Base-by-base conservation (phyloP, 192 early-diverging fungal genomes). In the Entomortierella beljakovae region DNA sequence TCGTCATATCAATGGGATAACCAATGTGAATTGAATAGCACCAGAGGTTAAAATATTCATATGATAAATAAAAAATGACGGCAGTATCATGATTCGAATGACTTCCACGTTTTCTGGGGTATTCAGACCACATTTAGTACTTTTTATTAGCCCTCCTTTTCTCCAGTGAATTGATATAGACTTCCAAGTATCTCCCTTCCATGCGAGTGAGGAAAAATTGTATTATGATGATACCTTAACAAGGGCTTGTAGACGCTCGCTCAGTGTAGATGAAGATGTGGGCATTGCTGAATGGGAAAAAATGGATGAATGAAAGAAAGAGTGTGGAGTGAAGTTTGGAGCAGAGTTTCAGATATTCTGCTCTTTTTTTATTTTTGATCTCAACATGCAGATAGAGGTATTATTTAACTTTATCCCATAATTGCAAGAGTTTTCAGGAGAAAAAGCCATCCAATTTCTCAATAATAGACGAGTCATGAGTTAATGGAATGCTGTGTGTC, bases 401-500 rank as follows among this genome's bases (percentile, higher is more conserved):
- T 46, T 6, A 46, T 46, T 20, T 20, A 13, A 13, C 37, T 38
- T 3, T 20, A 46, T 16, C 20, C 43, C 43, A 20, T 46, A 46
- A 46, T 33, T 46, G 43, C 43, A 46, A 3, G 43, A 40, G 37
- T 40, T 40, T 35, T 35, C 34, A 71, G 57, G 25, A 2, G 10
- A 77, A 43, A 70, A 64, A 70, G 13, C 20, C 49, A 13, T 70
- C 62, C 6, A 79, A 32, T 16, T 60, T 46, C 32, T 53, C 38
- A 49, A 79, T 60, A 38, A 79, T 64, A 8, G 40, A 46, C 20
- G 59, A 48, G 3, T 61, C 54, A 22, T 79, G 75, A 18, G 75
- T 79, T 68, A 79, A 70, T 15, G 61, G 55, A 52, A 79, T 69
- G 33, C 75, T 79, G 28, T 79, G 75, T 0, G 75, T 70, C 16